These are phyloP conservation scores for Myxozyma vanderwaltii DNA, from an alignment of 805 yeast genomes.

Conservation along the genomic window DNA sequence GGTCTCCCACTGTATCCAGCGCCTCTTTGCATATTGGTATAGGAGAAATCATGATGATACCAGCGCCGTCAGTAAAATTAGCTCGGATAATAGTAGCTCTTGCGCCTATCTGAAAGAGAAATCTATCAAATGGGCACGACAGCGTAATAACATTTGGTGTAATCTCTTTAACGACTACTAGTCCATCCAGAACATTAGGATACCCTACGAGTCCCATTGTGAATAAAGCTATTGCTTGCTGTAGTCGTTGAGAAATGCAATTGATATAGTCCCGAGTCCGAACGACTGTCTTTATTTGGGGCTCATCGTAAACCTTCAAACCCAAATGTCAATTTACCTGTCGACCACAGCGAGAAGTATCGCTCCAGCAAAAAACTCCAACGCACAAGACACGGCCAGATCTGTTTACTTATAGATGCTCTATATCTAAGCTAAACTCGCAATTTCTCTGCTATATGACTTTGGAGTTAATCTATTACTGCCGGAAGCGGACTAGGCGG, in stretches of 20 bases:
- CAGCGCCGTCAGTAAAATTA: conserved; percentile 12
- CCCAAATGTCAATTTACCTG: not conserved
- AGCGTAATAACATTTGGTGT: conserved; percentile 3
- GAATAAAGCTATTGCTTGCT: not conserved
- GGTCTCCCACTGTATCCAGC: conserved; percentile 3
- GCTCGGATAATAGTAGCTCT: conserved; percentile 22
- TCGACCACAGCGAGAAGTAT: not conserved
- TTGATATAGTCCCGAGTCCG: no score
- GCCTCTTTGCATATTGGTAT: conserved; percentile 9
- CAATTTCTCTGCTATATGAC: no score
- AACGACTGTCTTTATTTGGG: not conserved
- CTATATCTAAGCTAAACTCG: no score
- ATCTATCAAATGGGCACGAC: conserved; percentile 16
- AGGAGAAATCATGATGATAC: conserved; percentile 16
- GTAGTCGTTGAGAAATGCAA: not conserved
- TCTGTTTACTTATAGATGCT: no score
- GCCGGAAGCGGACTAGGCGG: not conserved
- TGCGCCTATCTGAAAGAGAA: conserved; percentile 18
- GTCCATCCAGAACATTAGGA: not conserved
- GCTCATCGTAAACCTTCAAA: conserved; percentile 1
- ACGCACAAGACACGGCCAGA: no score
- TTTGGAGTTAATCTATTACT: no score
- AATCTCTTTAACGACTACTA: not conserved
- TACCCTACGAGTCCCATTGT: not conserved
- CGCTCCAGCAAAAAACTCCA: no score